These are phyloP conservation scores for Microcos paniculata DNA, from an alignment of 345 rosid genomes.

Conservation along the genomic window DNA sequence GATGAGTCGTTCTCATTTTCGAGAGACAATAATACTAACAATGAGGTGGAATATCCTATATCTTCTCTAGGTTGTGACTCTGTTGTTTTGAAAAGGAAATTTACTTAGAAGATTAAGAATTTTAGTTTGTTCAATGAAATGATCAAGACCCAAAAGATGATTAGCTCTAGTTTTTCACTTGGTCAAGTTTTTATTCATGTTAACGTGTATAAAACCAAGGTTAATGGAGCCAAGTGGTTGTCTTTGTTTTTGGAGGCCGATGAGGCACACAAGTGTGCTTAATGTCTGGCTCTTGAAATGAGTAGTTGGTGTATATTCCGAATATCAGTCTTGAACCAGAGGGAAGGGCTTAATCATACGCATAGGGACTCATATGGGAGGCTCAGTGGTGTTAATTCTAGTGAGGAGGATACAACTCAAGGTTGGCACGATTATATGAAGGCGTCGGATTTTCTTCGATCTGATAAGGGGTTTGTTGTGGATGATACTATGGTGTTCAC, in stretches of 20 bases:
- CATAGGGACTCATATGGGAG: conserved; percentile 91
- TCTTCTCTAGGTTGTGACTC: neutral
- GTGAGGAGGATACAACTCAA: conserved; percentile 88
- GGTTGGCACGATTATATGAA: conserved; percentile 98
- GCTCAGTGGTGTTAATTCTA: conserved; percentile 85
- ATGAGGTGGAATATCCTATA: neutral
- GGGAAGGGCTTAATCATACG: conserved; percentile 79
- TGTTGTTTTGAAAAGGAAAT: neutral
- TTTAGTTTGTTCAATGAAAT: conserved; percentile 89
- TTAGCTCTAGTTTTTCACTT: conserved; percentile 93
- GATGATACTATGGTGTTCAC: conserved; percentile 86
- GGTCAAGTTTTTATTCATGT: conserved; percentile 90
- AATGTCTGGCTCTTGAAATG: conserved; percentile 61
- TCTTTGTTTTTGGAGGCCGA: conserved; percentile 98
- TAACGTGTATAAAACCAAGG: conserved; percentile 87
- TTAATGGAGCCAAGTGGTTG: conserved; percentile 67
- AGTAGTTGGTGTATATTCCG: conserved; percentile 96
- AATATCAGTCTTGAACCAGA: conserved; percentile 88
- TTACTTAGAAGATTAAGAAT: neutral
- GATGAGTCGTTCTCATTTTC: neutral
- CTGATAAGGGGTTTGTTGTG: conserved; percentile 71
- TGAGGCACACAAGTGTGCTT: neutral
- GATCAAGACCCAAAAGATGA: conserved; percentile 91
- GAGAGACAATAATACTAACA: neutral
- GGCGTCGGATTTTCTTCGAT: conserved; percentile 74